Evolutionary conservation across 2,329 filamentous ascomycete species (phyloP), one percentile per base, ranked within the genome.

Genomic region (Cryphonectria carpinicola): DNA sequence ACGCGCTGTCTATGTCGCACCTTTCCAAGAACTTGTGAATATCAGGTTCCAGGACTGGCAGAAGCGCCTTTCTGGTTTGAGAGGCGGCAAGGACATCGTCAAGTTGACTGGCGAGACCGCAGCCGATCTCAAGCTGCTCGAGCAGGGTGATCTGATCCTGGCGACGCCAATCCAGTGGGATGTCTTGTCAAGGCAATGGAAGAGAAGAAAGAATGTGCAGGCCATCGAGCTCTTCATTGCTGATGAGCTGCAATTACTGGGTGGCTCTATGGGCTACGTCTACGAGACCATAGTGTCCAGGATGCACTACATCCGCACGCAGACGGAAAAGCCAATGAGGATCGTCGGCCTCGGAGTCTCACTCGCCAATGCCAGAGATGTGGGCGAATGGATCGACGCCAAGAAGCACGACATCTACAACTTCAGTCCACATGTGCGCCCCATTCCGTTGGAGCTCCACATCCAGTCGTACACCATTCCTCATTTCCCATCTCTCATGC

Each of bases 331-430:
- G 54, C 89, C 92, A 13, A 87, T 98, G 83, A 91, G 96, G 66
- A 95, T 98, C 63, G 83, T 99, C 68, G 96, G 94, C 2, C 83
- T 99, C 72, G 95, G 94, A 78, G 96, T 98, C 39, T 97, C 96
- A 35, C 86, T 99, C 32, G 91, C 96, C 6, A 98, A 98, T 79
- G 95, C 95, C 65, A 89, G 94, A 71, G 96, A 99, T 77, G 89
- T 99, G 76, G 95, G 95, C 66, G 96, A 98, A 82, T 99, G 96
- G 96, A 94, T 99, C 75, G 96, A 97, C 75, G 96, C 95, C 10
- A 97, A 91, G 80, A 98, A 98, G 84, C 96, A 99, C 79, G 97
- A 96, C 65, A 97, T 97, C 74, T 99, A 95, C 86, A 99, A 99
- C 83, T 99, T 99, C 84, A 97, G 94, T 76, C 96, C 96, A 2